Percentiles rank a stretch among this genome's conserved stretches.
Evolutionary conservation across 192 early-diverging fungal species (phyloP).

Genomic region (Allomyces macrogynus): DNA sequence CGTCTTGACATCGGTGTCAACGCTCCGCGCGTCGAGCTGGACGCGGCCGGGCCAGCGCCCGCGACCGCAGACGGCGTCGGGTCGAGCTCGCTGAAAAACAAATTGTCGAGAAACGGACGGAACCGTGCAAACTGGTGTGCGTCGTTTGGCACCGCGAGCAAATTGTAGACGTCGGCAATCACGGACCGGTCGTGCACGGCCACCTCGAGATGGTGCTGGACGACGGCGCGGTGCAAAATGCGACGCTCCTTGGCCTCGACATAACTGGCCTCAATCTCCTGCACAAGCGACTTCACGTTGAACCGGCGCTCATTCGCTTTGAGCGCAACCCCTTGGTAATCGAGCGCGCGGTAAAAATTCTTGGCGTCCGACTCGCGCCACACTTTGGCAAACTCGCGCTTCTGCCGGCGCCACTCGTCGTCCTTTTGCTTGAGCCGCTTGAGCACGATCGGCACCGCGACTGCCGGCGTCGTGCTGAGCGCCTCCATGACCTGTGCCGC

Average conservation of each 20-base stretch:
- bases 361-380: constrained; percentile 88
- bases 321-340: constrained; percentile 84
- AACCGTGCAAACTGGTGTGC: too few relatives aligned
- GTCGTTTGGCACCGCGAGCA: too few relatives aligned
- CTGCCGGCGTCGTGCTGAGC: constrained; percentile 73
- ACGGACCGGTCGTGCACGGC: constrained; percentile 47
- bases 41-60: neutral
- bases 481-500: constrained; percentile 78
- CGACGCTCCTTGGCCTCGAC: constrained; percentile 39
- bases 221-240: constrained; percentile 13
- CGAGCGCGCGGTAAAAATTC: constrained; percentile 85
- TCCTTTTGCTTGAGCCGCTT: constrained; percentile 94
- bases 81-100: too few relatives aligned
- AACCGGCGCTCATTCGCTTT: constrained; percentile 64
- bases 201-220: constrained; percentile 64
- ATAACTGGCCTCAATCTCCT: constrained; percentile 55
- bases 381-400: constrained; percentile 88
- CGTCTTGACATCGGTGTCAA: too few relatives aligned
- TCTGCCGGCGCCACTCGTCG: constrained; percentile 64
- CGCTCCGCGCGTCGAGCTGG: constrained; percentile 14
- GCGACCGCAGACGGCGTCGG: too few relatives aligned
- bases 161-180: constrained; percentile 41
- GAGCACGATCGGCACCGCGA: constrained; percentile 81
- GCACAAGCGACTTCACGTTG: constrained; percentile 48
- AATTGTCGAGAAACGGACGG: too few relatives aligned